Evolutionary conservation across 768 basidiomycete species (phyloP).

Genomic region (Trametes maxima): DNA sequence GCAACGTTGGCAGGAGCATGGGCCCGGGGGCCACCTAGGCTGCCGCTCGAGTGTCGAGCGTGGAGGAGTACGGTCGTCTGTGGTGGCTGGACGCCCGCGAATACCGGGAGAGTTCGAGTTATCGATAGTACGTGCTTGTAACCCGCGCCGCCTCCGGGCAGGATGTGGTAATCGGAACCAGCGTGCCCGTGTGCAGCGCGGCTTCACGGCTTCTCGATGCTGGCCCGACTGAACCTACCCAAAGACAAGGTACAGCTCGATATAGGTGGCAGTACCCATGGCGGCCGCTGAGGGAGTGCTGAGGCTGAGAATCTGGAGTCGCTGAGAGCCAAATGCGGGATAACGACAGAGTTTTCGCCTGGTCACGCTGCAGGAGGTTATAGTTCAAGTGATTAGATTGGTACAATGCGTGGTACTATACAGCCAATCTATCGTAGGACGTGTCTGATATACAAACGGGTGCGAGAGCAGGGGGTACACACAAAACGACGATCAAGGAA

Average conservation of each 20-base stretch:
- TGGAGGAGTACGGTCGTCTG: too few relatives aligned
- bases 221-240: slow-evolving; percentile 10
- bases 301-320: slow-evolving; percentile 12
- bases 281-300: slow-evolving; percentile 16
- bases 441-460: slow-evolving; percentile 10
- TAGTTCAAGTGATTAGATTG: slow-evolving; percentile 12
- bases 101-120: too few relatives aligned
- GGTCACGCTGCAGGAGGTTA: neutral
- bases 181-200: slow-evolving; percentile 12
- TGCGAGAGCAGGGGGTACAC: slow-evolving; percentile 1
- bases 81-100: too few relatives aligned
- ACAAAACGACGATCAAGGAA: slow-evolving; percentile 7
- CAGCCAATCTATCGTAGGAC: slow-evolving; percentile 11
- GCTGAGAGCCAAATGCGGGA: slow-evolving; percentile 2
- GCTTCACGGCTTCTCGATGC: slow-evolving; percentile 15
- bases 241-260: slow-evolving; percentile 19
- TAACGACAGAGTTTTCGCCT: neutral
- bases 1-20: too few relatives aligned
- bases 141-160: slow-evolving; percentile 4
- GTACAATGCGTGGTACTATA: slow-evolving; percentile 7
- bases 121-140: neutral
- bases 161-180: neutral
- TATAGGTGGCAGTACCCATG: slow-evolving; percentile 22
- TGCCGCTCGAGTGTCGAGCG: too few relatives aligned
- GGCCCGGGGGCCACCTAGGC: too few relatives aligned